Conservation (phyloP, 1,284 basidiomycete species). For the Schizophyllum amplum region DNA sequence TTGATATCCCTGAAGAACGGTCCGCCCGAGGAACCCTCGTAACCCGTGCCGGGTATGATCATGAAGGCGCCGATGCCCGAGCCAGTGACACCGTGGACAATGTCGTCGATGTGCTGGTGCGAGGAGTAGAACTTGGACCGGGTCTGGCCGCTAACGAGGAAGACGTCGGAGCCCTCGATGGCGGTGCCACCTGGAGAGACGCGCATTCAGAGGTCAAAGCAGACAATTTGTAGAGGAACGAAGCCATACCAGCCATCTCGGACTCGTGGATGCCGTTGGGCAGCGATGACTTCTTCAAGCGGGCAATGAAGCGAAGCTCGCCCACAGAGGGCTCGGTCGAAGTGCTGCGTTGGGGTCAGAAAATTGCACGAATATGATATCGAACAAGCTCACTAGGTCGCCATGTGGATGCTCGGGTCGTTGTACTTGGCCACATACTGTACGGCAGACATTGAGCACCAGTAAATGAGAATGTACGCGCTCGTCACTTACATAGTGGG, state of each 20-base stretch:
- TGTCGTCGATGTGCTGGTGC: background rate
- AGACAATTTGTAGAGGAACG: too few relatives aligned
- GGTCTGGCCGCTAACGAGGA: conserved; percentile 25
- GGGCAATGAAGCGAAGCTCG: conserved; percentile 33
- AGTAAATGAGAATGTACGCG: too few relatives aligned
- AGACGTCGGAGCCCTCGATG: conserved; percentile 33
- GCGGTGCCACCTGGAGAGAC: conserved; percentile 22
- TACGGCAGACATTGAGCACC: conserved; percentile 7
- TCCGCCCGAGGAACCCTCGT: conserved; percentile 33
- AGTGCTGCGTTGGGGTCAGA: conserved; percentile 12
- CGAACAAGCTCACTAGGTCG: conserved; percentile 21
- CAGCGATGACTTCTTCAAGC: conserved; percentile 22
- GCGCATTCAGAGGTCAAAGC: too few relatives aligned
- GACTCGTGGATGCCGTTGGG: conserved; percentile 22
- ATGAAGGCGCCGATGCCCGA: conserved; percentile 27
- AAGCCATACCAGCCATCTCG: conserved; percentile 12
- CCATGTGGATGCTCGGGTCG: conserved; percentile 27
- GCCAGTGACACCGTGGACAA: conserved; percentile 30
- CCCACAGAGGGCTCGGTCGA: conserved; percentile 27
- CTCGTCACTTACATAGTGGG: conserved; percentile 20
- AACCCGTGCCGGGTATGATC: conserved; percentile 32
- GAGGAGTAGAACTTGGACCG: conserved; percentile 23
- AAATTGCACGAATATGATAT: background rate
- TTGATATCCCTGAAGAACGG: conserved; percentile 32
- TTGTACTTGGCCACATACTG: conserved; percentile 26